Base-by-base conservation (phyloP, 2,329 filamentous ascomycete genomes). In the Calonectria montana region DNA sequence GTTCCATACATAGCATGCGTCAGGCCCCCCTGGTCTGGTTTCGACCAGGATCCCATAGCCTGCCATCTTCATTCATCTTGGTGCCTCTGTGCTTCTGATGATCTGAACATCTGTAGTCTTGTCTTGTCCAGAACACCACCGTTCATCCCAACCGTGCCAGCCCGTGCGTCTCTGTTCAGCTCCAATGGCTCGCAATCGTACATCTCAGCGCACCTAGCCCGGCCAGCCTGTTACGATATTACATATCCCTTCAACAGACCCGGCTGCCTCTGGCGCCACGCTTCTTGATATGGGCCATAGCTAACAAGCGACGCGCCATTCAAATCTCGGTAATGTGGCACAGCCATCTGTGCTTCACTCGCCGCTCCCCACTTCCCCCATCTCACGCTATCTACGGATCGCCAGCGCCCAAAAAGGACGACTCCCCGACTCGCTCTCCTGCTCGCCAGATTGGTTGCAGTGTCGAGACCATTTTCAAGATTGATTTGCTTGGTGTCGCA, bases 1-100 rank as follows among this genome's bases (percentile, higher is more conserved):
- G 65, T 72, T 74, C 75, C 70, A 75, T 65, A 76, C 76, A 75
- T 59, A 71, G 74, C 50, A 73, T 45, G 75, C 74, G 68, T 74
- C 75, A 78, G 74, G 74, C 41, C 41, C 68, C 75, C 75, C 63
- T 41, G 59, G 63, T 55, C 23, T 13, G 15, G 39, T 67, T 47
- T 39, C 45, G 27, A 47, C 39, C n/a, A n/a, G 64, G 47, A 25
- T 31, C 47, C 21, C 64, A 21, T 70, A 59, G 59, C 31, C 64
- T 73, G 57, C 37, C 66, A 72, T 59, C 64, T 27, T 5, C 39
- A 69, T 55, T 66, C 48, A 31, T 27, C 31, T 27, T 25, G 37
- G 35, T 39, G 55, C 23, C 31, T 50, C 47, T 55, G 55, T 31
- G n/a, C 65, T 9, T 9, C 31, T 61, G 29, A 59, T 61, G 41